Conservation (phyloP, 75 land plant species). For the Cryptomeria japonica region DNA sequence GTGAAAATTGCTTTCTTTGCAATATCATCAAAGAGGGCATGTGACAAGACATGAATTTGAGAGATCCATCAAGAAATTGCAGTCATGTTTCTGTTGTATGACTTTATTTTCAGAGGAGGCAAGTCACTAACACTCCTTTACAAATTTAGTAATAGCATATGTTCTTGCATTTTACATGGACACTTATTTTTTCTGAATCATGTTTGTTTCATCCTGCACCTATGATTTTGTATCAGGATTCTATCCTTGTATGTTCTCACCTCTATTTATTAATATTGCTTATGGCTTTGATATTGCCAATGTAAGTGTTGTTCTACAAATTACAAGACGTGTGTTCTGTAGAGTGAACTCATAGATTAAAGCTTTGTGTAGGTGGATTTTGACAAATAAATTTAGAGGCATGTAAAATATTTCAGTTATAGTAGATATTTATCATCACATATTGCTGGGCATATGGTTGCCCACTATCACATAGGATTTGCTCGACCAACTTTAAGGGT, state of each 20-base stretch:
- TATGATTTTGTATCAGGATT: not conserved
- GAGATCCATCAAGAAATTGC: not conserved
- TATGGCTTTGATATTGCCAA: not conserved
- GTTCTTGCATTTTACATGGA: not conserved
- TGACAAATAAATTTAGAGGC: no score
- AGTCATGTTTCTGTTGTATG: not conserved
- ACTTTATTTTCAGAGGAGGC: not conserved
- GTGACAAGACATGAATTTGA: not conserved
- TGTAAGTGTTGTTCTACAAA: not conserved
- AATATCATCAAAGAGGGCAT: not conserved
- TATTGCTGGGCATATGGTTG: slow-evolving; percentile 15
- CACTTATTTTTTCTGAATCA: not conserved
- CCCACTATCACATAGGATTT: slow-evolving; percentile 25
- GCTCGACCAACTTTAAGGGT: slow-evolving; percentile 11
- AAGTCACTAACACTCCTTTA: not conserved
- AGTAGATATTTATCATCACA: no score
- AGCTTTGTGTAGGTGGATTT: no score
- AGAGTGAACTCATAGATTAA: no score
- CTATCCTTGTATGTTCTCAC: not conserved
- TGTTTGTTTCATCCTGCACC: not conserved
- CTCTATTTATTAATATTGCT: not conserved
- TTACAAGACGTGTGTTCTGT: no score
- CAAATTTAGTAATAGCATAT: not conserved
- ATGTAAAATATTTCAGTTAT: no score
- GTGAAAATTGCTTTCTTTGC: not conserved